A percentile compares a stretch with the other conserved stretches of the same genome.
These are phyloP conservation scores for Oryza punctata DNA, from an alignment of 176 grass and related monocot species.

Conservation along the genomic window DNA sequence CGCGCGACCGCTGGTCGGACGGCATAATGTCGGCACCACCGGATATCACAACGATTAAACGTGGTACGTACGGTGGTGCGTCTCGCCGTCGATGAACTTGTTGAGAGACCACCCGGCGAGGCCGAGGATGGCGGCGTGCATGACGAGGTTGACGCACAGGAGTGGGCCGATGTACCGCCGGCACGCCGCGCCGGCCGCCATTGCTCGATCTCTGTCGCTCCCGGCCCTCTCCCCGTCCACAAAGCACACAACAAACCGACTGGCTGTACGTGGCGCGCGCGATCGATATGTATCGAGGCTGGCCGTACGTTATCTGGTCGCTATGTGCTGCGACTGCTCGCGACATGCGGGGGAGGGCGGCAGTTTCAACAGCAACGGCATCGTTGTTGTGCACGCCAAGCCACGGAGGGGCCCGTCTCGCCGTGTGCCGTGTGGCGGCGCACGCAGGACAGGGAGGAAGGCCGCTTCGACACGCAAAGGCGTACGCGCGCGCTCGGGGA, in stretches of 20 bases:
- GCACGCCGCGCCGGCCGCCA: neutral
- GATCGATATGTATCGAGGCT: neutral
- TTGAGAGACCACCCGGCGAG: conserved; percentile 7
- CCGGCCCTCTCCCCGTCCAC: neutral
- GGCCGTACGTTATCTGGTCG: neutral
- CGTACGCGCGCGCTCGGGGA: neutral
- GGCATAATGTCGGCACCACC: too few species aligned
- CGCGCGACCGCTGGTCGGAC: too few species aligned
- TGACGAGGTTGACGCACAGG: neutral
- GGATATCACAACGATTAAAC: too few species aligned
- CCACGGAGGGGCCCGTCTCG: neutral
- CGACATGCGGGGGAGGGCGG: neutral
- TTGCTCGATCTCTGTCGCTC: neutral
- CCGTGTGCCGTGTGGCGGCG: neutral
- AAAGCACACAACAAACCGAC: neutral
- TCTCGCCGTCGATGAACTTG: conserved; percentile 16
- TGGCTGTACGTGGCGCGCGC: neutral
- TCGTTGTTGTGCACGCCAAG: neutral
- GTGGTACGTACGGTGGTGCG: neutral
- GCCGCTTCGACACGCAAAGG: neutral
- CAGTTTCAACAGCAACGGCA: neutral
- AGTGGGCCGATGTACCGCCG: neutral
- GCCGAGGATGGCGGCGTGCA: neutral
- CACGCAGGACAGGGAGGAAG: neutral
- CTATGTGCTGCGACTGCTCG: neutral